These are phyloP conservation scores for Wickerhamiella infanticola DNA, from an alignment of 1,139 yeast genomes.

Conservation along the genomic window DNA sequence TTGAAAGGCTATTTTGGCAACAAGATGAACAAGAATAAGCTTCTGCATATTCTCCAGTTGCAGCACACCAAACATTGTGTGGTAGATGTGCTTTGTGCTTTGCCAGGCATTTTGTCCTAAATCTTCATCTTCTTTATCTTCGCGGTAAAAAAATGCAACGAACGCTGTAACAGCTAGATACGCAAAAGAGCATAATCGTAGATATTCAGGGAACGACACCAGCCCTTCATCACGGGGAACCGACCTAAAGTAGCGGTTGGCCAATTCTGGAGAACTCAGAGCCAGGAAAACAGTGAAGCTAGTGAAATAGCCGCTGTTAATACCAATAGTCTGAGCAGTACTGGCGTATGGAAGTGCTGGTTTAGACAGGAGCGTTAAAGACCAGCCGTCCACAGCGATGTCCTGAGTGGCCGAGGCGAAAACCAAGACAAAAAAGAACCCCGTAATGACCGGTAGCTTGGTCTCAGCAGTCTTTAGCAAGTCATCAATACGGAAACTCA, in stretches of 20 bases:
- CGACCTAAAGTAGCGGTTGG: conserved; percentile 61
- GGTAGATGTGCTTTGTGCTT: conserved; percentile 33
- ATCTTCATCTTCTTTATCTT: conserved; percentile 22
- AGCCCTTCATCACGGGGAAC: conserved; percentile 50
- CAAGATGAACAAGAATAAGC: conserved; percentile 55
- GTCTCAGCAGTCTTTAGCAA: conserved; percentile 41
- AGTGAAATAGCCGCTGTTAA: conserved; percentile 82
- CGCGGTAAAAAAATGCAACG: conserved; percentile 32
- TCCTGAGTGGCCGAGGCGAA: conserved; percentile 95
- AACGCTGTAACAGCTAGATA: conserved; percentile 54
- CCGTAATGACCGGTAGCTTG: conserved; percentile 41
- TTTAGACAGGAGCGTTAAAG: conserved; percentile 67
- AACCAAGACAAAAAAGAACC: conserved; percentile 58
- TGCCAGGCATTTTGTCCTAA: conserved; percentile 1
- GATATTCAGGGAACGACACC: conserved; percentile 56
- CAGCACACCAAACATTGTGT: conserved; percentile 61
- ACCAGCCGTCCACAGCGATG: conserved; percentile 99
- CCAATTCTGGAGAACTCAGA: conserved; percentile 81
- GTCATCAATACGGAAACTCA: conserved; percentile 46
- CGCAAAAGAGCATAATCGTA: conserved; percentile 61
- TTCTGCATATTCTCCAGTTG: conserved; percentile 62
- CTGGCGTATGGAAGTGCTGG: conserved; percentile 83
- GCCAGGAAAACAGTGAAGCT: conserved; percentile 87
- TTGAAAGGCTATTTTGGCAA: conserved; percentile 85
- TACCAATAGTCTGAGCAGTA: conserved; percentile 92